Evolutionary conservation across 2,329 filamentous ascomycete species (phyloP).

Genomic region (Penicillium aurantiogriseum): DNA sequence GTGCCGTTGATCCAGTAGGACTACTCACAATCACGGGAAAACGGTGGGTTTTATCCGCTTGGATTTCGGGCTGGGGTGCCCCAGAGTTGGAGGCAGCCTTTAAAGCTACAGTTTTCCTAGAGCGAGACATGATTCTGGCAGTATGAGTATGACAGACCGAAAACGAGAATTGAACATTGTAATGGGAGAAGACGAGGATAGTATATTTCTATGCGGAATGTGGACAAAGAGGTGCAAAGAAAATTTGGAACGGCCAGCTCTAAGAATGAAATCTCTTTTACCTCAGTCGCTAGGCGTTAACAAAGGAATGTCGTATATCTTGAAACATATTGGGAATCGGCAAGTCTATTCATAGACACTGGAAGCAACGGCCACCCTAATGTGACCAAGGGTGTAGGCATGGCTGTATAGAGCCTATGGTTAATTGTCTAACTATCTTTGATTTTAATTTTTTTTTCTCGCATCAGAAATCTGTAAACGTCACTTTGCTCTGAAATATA

Average conservation of each 20-base stretch:
- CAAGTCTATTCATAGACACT: not conserved
- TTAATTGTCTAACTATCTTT: not conserved
- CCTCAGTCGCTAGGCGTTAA: not conserved
- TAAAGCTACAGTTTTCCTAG: not conserved
- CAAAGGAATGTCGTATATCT: not conserved
- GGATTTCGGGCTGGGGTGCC: not conserved
- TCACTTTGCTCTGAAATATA: not conserved
- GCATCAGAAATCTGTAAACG: not conserved
- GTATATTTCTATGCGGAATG: not conserved
- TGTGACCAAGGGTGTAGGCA: not conserved
- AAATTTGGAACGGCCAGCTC: too few species aligned
- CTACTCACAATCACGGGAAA: not conserved
- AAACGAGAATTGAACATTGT: not conserved
- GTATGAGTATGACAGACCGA: not conserved
- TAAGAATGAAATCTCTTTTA: not conserved
- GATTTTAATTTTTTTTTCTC: not conserved
- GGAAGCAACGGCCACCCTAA: not conserved
- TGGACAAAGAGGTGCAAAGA: not conserved
- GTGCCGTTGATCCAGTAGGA: not conserved
- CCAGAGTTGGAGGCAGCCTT: not conserved
- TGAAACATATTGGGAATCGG: not conserved
- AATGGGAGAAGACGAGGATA: not conserved
- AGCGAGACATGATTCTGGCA: too few species aligned
- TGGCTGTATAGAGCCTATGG: not conserved
- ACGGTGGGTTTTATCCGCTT: not conserved